A percentile compares a stretch with the other conserved stretches of the same genome.
These are phyloP conservation scores for Aristolochia contorta DNA, from an alignment of 164 flowering plant species.

Conservation along the genomic window DNA sequence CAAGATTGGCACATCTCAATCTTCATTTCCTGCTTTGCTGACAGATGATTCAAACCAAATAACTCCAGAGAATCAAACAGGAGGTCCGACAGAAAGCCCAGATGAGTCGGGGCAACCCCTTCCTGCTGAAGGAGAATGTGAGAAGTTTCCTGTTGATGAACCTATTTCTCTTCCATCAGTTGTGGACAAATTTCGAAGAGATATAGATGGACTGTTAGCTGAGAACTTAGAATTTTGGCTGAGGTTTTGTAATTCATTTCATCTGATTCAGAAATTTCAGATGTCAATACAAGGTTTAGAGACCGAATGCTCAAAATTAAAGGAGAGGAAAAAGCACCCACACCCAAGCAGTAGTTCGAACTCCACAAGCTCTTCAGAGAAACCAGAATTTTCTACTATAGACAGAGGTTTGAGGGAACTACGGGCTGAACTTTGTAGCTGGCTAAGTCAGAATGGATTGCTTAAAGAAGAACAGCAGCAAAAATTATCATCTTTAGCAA, in stretches of 20 bases:
- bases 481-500: slow-evolving; percentile 33
- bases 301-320: slow-evolving; percentile 27
- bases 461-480: slow-evolving; percentile 47
- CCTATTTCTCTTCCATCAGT: slow-evolving; percentile 14
- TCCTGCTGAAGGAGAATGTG: slow-evolving; percentile 8
- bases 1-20: slow-evolving; percentile 1
- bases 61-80: not conserved
- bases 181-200: slow-evolving; percentile 47
- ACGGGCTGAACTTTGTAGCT: slow-evolving; percentile 42
- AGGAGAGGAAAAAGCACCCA: slow-evolving; percentile 20
- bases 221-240: slow-evolving; percentile 73
- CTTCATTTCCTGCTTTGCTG: slow-evolving; percentile 6
- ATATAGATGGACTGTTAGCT: slow-evolving; percentile 54
- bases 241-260: slow-evolving; percentile 60
- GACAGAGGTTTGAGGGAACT: slow-evolving; percentile 58
- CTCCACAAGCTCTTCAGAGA: slow-evolving; percentile 9
- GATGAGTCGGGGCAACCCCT: slow-evolving; percentile 1
- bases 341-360: slow-evolving; percentile 10
- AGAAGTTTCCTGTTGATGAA: slow-evolving; percentile 12
- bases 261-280: slow-evolving; percentile 61
- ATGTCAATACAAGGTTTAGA: slow-evolving; percentile 41
- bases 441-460: slow-evolving; percentile 50
- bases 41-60: slow-evolving; percentile 7
- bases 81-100: slow-evolving; percentile 4
- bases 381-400: slow-evolving; percentile 38